Evolutionary conservation across 2,329 filamentous ascomycete genomes (phyloP).

Genomic region (Fusarium subglutinans): DNA sequence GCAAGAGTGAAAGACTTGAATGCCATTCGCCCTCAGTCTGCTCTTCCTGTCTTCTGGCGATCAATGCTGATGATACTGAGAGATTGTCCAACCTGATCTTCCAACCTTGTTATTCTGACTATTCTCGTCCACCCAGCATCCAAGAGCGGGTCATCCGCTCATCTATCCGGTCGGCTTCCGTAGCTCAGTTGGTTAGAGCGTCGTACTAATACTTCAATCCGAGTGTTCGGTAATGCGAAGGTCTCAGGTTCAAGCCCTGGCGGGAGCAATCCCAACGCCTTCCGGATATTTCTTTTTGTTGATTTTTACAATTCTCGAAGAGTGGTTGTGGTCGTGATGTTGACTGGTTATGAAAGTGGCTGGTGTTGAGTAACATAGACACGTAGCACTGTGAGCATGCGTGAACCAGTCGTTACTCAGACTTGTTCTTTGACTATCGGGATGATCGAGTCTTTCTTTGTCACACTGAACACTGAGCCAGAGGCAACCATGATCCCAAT

Average conservation of each 20-base stretch:
- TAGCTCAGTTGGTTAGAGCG: conserved; percentile 37
- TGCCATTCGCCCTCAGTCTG: not conserved
- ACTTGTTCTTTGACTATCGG: not conserved
- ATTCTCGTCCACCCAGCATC: not conserved
- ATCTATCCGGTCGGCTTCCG: conserved; percentile 33
- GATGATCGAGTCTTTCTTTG: not conserved
- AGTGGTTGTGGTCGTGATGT: not conserved
- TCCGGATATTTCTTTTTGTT: conserved; percentile 18
- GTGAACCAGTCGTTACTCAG: not conserved
- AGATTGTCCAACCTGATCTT: not conserved
- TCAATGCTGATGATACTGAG: not conserved
- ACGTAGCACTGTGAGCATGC: not conserved
- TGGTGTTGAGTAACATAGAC: not conserved
- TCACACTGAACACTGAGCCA: not conserved
- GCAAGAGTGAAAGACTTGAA: not conserved
- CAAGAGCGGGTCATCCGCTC: conserved; percentile 25
- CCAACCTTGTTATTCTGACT: conserved; percentile 1
- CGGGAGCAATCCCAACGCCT: conserved; percentile 26
- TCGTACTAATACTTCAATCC: conserved; percentile 26
- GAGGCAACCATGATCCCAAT: not conserved
- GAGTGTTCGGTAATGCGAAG: conserved; percentile 22
- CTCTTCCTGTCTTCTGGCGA: not conserved
- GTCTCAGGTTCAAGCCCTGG: conserved; percentile 28
- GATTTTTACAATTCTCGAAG: not conserved
- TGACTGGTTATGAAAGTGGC: not conserved